These are phyloP conservation scores for Eruca vesicaria DNA, from an alignment of 441 rosid genomes.

Conservation along the genomic window DNA sequence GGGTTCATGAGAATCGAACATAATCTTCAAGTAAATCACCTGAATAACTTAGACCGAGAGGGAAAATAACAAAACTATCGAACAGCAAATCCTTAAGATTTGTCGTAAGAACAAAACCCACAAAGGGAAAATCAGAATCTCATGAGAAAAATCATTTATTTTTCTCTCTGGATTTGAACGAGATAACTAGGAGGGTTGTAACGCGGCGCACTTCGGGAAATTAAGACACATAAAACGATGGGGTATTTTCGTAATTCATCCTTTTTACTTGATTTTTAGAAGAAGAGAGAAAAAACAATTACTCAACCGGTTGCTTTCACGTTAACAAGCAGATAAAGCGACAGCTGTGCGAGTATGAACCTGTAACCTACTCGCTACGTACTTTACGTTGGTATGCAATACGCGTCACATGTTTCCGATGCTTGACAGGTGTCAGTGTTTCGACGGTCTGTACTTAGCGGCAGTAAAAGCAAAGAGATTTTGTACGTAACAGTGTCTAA, in stretches of 20 bases:
- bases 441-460: slow-evolving; percentile 11
- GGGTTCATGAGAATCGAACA: slow-evolving; percentile 1
- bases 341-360: not conserved
- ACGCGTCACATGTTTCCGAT: slow-evolving; percentile 16
- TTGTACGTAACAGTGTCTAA: not conserved
- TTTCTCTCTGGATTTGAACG: slow-evolving; percentile 3
- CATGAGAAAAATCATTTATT: not conserved
- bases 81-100: not conserved
- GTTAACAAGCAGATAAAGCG: not conserved
- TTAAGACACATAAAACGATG: slow-evolving; percentile 1
- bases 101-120: slow-evolving; percentile 5
- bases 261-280: not conserved
- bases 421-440: slow-evolving; percentile 20
- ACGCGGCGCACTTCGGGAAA: slow-evolving; percentile 21
- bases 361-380: not conserved
- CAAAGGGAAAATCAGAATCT: slow-evolving; percentile 2
- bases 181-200: not conserved
- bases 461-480: slow-evolving; percentile 8
- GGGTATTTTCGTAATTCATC: not conserved
- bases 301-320: slow-evolving; percentile 9
- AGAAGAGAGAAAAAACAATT: not conserved
- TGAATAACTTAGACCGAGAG: slow-evolving; percentile 1
- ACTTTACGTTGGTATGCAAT: not conserved
- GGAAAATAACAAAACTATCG: not conserved
- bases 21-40: slow-evolving; percentile 10